A percentile compares a stretch with the other conserved stretches of the same genome.
Evolutionary conservation across 2,329 filamentous ascomycete genomes (phyloP).

Genomic region (Seiridium unicorne): DNA sequence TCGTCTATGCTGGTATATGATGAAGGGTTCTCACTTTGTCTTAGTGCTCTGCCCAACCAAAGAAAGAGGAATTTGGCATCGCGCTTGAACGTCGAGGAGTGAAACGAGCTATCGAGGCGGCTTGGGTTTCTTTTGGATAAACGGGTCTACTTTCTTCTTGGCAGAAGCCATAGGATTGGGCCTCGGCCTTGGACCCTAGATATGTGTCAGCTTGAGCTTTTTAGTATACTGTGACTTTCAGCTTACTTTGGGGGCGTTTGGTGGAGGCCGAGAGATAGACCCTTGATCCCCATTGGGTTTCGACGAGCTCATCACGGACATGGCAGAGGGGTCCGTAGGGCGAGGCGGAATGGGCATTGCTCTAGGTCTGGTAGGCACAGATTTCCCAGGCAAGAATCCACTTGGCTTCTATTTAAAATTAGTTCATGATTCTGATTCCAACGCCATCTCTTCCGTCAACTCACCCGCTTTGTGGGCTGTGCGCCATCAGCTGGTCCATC

Average conservation of each 20-base stretch:
- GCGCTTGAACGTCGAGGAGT: not conserved
- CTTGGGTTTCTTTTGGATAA: conserved; percentile 15
- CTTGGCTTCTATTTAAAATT: conserved; percentile 17
- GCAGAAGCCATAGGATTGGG: conserved; percentile 10
- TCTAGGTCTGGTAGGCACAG: conserved; percentile 21
- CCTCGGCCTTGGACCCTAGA: not conserved
- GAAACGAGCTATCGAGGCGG: conserved; percentile 4
- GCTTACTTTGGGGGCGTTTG: conserved; percentile 21
- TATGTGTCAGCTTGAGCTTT: not conserved
- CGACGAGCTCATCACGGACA: conserved; percentile 24
- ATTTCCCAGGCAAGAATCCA: conserved; percentile 13
- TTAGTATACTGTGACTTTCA: conserved; percentile 8
- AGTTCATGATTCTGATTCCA: not conserved
- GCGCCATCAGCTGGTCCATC: conserved; percentile 17
- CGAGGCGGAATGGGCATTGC: conserved; percentile 23
- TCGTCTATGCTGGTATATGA: not conserved
- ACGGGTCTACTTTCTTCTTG: conserved; percentile 13
- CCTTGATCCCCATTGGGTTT: conserved; percentile 10
- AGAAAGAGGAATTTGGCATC: not conserved
- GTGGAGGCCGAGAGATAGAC: conserved; percentile 3
- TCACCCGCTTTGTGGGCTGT: conserved; percentile 26
- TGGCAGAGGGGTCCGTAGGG: conserved; percentile 26
- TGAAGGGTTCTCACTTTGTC: not conserved
- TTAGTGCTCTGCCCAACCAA: not conserved
- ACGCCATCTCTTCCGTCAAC: not conserved